Conservation (phyloP, 352 stramenopile genomes). For the Lagenidium sp. region DNA sequence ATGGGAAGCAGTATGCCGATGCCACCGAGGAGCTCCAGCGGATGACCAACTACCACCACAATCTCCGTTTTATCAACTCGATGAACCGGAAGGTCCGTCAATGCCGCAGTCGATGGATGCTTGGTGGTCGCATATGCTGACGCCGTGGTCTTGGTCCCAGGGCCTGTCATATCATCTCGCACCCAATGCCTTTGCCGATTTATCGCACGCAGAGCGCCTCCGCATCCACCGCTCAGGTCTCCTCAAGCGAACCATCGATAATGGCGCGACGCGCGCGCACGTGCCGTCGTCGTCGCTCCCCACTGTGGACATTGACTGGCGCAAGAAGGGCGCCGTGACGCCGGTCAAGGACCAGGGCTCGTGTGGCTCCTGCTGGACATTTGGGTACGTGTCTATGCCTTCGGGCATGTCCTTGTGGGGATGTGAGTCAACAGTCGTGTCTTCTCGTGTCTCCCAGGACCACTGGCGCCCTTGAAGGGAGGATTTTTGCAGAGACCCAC, state of each 20-base stretch:
- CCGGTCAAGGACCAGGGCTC: slow-evolving; percentile 88
- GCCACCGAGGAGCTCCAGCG: slow-evolving; percentile 36
- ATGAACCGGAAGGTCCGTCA: slow-evolving; percentile 65
- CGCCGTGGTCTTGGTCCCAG: too few relatives aligned
- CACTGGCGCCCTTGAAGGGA: slow-evolving; percentile 71
- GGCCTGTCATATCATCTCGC: slow-evolving; percentile 67
- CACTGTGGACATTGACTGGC: slow-evolving; percentile 82
- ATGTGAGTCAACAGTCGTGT: slow-evolving; percentile 1
- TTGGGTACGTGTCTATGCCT: slow-evolving; percentile 46
- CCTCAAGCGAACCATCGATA: slow-evolving; percentile 48
- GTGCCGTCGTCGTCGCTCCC: slow-evolving; percentile 17
- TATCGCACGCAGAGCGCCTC: slow-evolving; percentile 60
- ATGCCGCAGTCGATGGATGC: background rate
- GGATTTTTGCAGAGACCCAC: slow-evolving; percentile 57
- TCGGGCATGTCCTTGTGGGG: too few relatives aligned
- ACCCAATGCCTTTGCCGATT: slow-evolving; percentile 80
- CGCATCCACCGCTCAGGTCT: slow-evolving; percentile 28
- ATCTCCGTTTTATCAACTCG: slow-evolving; percentile 77
- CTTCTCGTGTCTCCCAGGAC: slow-evolving; percentile 52
- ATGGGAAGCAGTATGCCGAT: slow-evolving; percentile 53
- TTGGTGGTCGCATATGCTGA: background rate
- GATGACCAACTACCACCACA: slow-evolving; percentile 68
- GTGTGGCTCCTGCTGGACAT: slow-evolving; percentile 91
- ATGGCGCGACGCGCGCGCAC: slow-evolving; percentile 45
- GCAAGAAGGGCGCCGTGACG: slow-evolving; percentile 76